phyloP scores from a whole-genome alignment of 495 filamentous ascomycete genomes.

The Barbatosphaeria neglecta region DNA sequence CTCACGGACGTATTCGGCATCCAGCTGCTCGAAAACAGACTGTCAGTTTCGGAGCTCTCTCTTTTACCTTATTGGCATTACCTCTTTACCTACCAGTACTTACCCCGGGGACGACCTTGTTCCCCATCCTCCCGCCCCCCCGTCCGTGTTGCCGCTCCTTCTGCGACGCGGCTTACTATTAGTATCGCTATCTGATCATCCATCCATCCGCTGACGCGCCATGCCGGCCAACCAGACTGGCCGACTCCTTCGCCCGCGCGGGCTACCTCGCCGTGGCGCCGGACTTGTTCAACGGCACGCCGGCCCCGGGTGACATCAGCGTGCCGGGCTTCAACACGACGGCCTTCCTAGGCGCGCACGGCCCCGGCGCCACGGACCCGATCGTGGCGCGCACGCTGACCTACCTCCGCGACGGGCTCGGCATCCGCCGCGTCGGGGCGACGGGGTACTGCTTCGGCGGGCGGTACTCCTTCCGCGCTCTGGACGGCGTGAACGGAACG shows the following conservation, averaged over 20 bases:
- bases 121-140: too few relatives aligned
- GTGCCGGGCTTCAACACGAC: constrained; percentile 41
- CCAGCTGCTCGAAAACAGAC: too few relatives aligned
- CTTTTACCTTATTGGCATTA: too few relatives aligned
- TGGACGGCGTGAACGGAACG: constrained; percentile 29
- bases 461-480: constrained; percentile 30
- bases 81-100: too few relatives aligned
- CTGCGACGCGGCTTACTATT: too few relatives aligned
- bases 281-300: constrained; percentile 59
- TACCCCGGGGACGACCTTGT: too few relatives aligned
- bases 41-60: too few relatives aligned
- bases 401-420: constrained; percentile 45
- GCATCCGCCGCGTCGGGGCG: constrained; percentile 50
- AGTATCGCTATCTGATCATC: too few relatives aligned
- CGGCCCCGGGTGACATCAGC: constrained; percentile 34
- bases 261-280: constrained; percentile 66
- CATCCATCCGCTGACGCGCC: background rate
- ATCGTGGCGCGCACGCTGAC: constrained; percentile 49
- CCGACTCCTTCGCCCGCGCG: constrained; percentile 63
- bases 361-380: constrained; percentile 44
- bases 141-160: too few relatives aligned
- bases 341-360: constrained; percentile 44
- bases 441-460: constrained; percentile 56
- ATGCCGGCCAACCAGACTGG: constrained; percentile 31
- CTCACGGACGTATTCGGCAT: too few relatives aligned